Percentiles rank a stretch among this genome's conserved stretches.
These are phyloP conservation scores for Pulveroboletus frians DNA, from an alignment of 768 basidiomycete genomes.

Conservation along the genomic window DNA sequence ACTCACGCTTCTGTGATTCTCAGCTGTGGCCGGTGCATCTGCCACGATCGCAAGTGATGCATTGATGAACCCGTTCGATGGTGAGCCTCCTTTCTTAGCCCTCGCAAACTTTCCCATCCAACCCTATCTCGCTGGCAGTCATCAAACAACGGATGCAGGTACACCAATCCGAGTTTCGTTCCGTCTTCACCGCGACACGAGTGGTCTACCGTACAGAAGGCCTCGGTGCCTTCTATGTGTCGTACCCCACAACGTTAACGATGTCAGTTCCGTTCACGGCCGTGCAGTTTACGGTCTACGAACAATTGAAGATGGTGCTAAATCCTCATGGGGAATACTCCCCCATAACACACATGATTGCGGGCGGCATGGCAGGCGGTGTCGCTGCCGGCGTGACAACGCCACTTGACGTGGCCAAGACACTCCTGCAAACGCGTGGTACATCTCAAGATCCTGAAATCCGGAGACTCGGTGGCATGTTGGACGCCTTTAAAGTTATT, in stretches of 20 bases:
- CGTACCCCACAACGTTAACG: conserved; percentile 94
- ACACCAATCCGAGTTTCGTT: conserved; percentile 87
- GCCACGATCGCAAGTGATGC: conserved; percentile 96
- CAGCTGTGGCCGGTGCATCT: conserved; percentile 88
- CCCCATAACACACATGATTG: conserved; percentile 86
- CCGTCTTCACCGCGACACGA: conserved; percentile 78
- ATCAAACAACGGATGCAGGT: conserved; percentile 99
- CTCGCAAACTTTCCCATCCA: conserved; percentile 8
- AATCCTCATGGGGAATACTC: conserved; percentile 88
- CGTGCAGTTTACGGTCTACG: conserved; percentile 96
- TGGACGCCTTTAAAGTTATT: conserved; percentile 85
- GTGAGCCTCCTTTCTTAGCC: conserved; percentile 41
- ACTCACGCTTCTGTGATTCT: conserved; percentile 10
- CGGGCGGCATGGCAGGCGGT: conserved; percentile 89
- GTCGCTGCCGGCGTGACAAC: conserved; percentile 95
- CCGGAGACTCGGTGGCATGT: conserved; percentile 75
- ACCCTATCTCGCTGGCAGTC: conserved; percentile 47
- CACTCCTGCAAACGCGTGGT: conserved; percentile 91
- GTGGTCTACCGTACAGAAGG: conserved; percentile 86
- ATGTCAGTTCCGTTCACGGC: conserved; percentile 99
- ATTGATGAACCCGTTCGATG: conserved; percentile 99
- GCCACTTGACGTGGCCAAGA: conserved; percentile 96
- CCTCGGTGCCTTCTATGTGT: conserved; percentile 89
- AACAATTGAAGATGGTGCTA: conserved; percentile 79
- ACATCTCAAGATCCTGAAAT: conserved; percentile 84